A percentile compares a stretch with the other conserved stretches of the same genome.
Evolutionary conservation across 2,329 filamentous ascomycete species (phyloP).

Genomic region (Hypoxylon sp.): DNA sequence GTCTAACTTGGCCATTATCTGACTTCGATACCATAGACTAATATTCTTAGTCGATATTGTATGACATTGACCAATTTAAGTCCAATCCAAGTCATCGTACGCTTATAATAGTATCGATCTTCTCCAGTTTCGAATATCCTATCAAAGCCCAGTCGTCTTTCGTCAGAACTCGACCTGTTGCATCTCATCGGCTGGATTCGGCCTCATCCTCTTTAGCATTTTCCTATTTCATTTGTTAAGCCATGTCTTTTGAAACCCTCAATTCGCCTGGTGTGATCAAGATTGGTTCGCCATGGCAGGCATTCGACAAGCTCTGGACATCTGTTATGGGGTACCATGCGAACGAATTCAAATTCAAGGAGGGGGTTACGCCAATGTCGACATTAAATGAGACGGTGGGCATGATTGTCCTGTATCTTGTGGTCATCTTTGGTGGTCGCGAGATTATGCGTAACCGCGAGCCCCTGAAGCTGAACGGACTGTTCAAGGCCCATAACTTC

Average conservation of each 20-base stretch:
- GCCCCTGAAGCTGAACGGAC: constrained; percentile 86
- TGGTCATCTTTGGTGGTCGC: constrained; percentile 90
- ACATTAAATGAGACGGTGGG: constrained; percentile 84
- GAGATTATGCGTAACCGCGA: constrained; percentile 89
- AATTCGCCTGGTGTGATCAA: constrained; percentile 66
- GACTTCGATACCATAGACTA: constrained; percentile 17
- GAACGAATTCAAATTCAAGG: constrained; percentile 85
- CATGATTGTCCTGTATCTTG: constrained; percentile 88
- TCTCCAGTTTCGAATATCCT: constrained; percentile 17
- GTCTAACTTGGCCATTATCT: constrained; percentile 8
- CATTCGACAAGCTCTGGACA: constrained; percentile 89
- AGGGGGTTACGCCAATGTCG: constrained; percentile 87
- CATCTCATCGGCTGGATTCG: constrained; percentile 11
- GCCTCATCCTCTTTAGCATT: background rate
- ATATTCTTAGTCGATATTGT: constrained; percentile 27
- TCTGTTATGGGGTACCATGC: constrained; percentile 82
- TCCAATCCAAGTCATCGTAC: constrained; percentile 7
- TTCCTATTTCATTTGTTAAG: constrained; percentile 29
- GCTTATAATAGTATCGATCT: constrained; percentile 39
- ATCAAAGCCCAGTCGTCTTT: constrained; percentile 6
- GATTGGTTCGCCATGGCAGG: constrained; percentile 84
- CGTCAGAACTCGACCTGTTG: constrained; percentile 1
- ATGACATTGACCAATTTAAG: constrained; percentile 33
- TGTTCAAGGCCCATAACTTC: constrained; percentile 97
- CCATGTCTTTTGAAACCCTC: constrained; percentile 42